phyloP scores from a whole-genome alignment of 2,329 filamentous ascomycete genomes.

The Phoma sp. region DNA sequence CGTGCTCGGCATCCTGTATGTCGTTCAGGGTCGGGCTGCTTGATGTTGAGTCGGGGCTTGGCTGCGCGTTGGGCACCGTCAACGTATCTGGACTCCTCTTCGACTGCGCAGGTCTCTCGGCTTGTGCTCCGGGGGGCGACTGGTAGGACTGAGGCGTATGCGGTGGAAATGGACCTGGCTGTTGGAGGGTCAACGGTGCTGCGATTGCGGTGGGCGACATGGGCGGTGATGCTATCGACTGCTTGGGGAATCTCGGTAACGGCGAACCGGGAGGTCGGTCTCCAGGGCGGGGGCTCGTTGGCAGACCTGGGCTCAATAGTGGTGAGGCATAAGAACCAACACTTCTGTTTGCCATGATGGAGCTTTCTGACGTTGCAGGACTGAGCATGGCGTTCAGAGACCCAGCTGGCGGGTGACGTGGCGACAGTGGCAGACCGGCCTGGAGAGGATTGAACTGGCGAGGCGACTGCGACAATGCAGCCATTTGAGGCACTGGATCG shows the following conservation, averaged over 20 bases:
- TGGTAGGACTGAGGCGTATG: slow-evolving; percentile 71
- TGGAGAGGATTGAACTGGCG: slow-evolving; percentile 40
- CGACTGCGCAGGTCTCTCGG: slow-evolving; percentile 42
- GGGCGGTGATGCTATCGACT: slow-evolving; percentile 67
- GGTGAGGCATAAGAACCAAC: slow-evolving; percentile 52
- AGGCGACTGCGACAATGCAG: slow-evolving; percentile 35
- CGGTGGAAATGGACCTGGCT: slow-evolving; percentile 74
- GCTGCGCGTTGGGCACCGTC: slow-evolving; percentile 40
- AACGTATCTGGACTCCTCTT: slow-evolving; percentile 39
- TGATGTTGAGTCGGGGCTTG: slow-evolving; percentile 42
- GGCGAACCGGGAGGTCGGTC: slow-evolving; percentile 67
- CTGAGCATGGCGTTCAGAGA: slow-evolving; percentile 59
- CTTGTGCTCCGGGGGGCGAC: slow-evolving; percentile 54
- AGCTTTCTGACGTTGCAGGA: slow-evolving; percentile 49
- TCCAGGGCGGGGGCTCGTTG: slow-evolving; percentile 65
- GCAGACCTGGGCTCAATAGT: slow-evolving; percentile 68
- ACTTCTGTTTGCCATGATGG: slow-evolving; percentile 49
- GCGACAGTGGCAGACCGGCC: slow-evolving; percentile 47
- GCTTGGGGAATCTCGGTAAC: slow-evolving; percentile 62
- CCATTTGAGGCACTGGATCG: slow-evolving; percentile 24
- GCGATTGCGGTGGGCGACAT: slow-evolving; percentile 69
- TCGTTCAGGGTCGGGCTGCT: slow-evolving; percentile 35
- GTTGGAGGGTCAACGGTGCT: slow-evolving; percentile 75
- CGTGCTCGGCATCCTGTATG: slow-evolving; percentile 51
- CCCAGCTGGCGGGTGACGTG: slow-evolving; percentile 45